phyloP scores from a whole-genome alignment of 495 filamentous ascomycete genomes.

The Hyphodiscus hymeniophilus region DNA sequence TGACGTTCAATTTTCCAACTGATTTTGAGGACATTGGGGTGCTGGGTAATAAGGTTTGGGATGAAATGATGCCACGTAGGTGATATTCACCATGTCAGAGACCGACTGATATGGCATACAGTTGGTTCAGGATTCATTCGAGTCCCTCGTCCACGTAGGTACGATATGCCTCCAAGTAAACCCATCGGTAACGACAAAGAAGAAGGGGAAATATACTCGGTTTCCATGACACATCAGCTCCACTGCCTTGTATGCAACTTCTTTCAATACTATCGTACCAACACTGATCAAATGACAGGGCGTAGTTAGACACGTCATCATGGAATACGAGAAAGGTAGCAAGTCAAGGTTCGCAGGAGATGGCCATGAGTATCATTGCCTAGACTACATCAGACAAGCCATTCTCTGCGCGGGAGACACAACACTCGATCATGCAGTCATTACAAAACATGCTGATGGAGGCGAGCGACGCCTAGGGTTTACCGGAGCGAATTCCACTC shows the following conservation, averaged over 20 bases:
- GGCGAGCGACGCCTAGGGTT: slow-evolving; percentile 19
- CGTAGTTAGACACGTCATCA: slow-evolving; percentile 24
- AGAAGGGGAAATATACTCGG: slow-evolving; percentile 23
- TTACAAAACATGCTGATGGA: slow-evolving; percentile 15
- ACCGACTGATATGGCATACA: slow-evolving; percentile 2
- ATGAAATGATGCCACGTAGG: slow-evolving; percentile 25
- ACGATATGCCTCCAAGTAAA: slow-evolving; percentile 23
- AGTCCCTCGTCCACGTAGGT: slow-evolving; percentile 21
- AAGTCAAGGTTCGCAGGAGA: slow-evolving; percentile 25
- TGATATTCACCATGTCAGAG: not conserved
- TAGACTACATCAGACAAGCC: slow-evolving; percentile 25
- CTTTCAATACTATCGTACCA: not conserved
- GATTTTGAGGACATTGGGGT: slow-evolving; percentile 21
- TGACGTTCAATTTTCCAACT: slow-evolving; percentile 21
- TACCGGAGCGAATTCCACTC: slow-evolving; percentile 22
- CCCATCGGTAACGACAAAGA: slow-evolving; percentile 12
- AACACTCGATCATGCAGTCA: slow-evolving; percentile 24
- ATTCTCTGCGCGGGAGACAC: slow-evolving; percentile 27
- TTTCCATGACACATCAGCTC: slow-evolving; percentile 25
- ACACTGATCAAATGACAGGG: slow-evolving; percentile 2
- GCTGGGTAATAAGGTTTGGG: slow-evolving; percentile 22
- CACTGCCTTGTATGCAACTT: slow-evolving; percentile 21
- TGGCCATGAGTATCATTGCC: slow-evolving; percentile 27
- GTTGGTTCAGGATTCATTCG: slow-evolving; percentile 25
- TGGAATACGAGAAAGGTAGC: slow-evolving; percentile 22